Evolutionary conservation across 805 yeast species (phyloP), one percentile per base, ranked within the genome.

Genomic region (Candida ovalis): DNA sequence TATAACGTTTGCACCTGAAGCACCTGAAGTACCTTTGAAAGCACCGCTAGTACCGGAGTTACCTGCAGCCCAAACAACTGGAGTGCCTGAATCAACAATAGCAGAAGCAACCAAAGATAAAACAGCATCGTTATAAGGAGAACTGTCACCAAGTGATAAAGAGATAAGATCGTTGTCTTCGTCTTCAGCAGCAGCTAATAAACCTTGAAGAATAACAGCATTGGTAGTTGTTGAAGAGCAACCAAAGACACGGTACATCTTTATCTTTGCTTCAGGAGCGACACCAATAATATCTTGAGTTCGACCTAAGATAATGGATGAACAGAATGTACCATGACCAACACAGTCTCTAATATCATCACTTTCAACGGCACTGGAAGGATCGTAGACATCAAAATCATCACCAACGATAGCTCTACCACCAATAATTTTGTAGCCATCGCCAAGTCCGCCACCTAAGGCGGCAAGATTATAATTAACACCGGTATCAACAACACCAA

Each of bases 61-160:
- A 42, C 58, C 58, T 6, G 57, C 57, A 19, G 58, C 54, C 39
- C 43, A 43, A n/a, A 55, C 57, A n/a, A 56, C 52, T 2, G 46
- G 21, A 30, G 47, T 47, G 23, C 57, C 53, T 32, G 27, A 36
- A 21, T 55, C 51, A 37, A 48, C 47, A 24, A 55, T 50, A 19
- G 50, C 37, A 21, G 45, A 41, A 30, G 55, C 57, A 10, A 55
- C 17, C 5, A 33, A 12, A 18, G 59, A 40, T 12, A 49, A 12
- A n/a, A 57, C 59, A 39, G 44, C 19, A 28, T 23, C 30, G 15
- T 37, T 15, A 27, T 45, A 55, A 24, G 49, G 50, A 23, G 51
- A 50, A 24, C 52, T 38, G 35, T 49, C 48, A 42, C 66, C 67
- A 12, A 54, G 18, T 7, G 58, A 54, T 9, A 48, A 32, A 10